These are phyloP conservation scores for Psilocybe mexicana DNA, from an alignment of 1,284 basidiomycete genomes.

Conservation along the genomic window DNA sequence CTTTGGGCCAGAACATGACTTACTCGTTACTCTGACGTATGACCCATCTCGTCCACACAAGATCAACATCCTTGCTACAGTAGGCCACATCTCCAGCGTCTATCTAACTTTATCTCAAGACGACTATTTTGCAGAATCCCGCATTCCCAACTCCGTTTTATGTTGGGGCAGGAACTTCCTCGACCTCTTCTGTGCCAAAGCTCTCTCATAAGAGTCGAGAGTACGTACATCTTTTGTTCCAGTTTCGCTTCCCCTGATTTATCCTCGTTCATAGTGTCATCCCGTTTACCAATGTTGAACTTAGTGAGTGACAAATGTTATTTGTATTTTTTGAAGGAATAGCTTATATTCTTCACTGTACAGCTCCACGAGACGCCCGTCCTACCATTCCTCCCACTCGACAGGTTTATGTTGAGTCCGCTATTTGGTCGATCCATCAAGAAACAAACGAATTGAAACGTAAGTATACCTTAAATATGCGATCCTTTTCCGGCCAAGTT, in stretches of 20 bases:
- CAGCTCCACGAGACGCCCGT: constrained; percentile 28
- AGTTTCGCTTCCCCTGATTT: background rate
- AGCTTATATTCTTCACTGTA: constrained; percentile 6
- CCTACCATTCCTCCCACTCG: constrained; percentile 21
- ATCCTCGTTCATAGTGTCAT: constrained; percentile 23
- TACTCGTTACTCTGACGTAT: constrained; percentile 34
- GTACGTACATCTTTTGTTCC: constrained; percentile 17
- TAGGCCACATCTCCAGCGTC: constrained; percentile 21
- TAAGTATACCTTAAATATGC: constrained; percentile 15
- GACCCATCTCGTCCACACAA: constrained; percentile 14
- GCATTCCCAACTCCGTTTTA: constrained; percentile 36
- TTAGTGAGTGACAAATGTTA: constrained; percentile 27
- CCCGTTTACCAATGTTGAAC: constrained; percentile 35
- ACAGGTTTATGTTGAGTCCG: constrained; percentile 32
- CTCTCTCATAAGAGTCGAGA: constrained; percentile 27
- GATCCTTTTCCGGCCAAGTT: background rate
- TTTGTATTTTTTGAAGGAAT: background rate
- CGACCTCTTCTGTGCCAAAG: constrained; percentile 9
- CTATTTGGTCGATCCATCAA: constrained; percentile 40
- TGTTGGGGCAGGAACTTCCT: constrained; percentile 33
- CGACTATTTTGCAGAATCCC: constrained; percentile 32
- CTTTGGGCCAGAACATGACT: constrained; percentile 28
- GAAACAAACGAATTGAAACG: constrained; percentile 37
- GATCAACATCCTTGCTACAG: constrained; percentile 30
- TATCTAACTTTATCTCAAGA: background rate